Evolutionary conservation across 257 asterid genomes (phyloP), one percentile per base, ranked within the genome.

Genomic region (Ligustrum vulgare): DNA sequence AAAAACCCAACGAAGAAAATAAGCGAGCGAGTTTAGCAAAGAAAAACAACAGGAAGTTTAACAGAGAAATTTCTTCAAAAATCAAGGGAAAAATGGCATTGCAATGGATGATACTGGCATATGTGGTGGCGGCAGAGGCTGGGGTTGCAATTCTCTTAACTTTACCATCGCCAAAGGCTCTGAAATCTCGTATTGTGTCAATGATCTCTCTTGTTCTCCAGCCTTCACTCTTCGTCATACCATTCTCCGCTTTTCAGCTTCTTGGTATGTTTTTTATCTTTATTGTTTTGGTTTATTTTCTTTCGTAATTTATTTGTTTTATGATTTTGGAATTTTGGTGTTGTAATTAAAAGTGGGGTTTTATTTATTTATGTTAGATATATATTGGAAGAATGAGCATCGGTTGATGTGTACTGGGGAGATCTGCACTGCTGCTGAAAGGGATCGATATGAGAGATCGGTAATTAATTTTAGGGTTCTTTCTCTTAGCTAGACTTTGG

Each of bases 391-490:
- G 85, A 88, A 88, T 67, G 98, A 93, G 84, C 96, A 91, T 54
- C 90, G 98, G 2, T 81, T 91, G 89, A 89, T 84, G 93, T 93
- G 98, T 72, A 73, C 84, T 7, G 98, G 98, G 16, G 97, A 91
- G 82, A 81, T 80, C 78, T 93, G 98, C 84, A 93, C 98, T 60
- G 89, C 97, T 72, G 72, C 93, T 18, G 98, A 93, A 86, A 89
- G 97, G 78, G 93, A 93, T 88, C 98, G 97, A 84, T 89, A 91
- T 28, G 97, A 93, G 85, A 93, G 82, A 93, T 82, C 98, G 93
- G 98, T 93, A 88, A 79, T 47, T 51, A 8, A 2, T 49, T 70
- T 73, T 78, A 13, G n/a, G 60, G 47, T 20, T 49, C 60, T 49
- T 71, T 39, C 22, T 34, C 13, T 25, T 64, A 6, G 66, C 73